A percentile compares a stretch with the other conserved stretches of the same genome.
These are phyloP conservation scores for Polyplosphaeria fusca DNA, from an alignment of 495 filamentous ascomycete species.

Conservation along the genomic window DNA sequence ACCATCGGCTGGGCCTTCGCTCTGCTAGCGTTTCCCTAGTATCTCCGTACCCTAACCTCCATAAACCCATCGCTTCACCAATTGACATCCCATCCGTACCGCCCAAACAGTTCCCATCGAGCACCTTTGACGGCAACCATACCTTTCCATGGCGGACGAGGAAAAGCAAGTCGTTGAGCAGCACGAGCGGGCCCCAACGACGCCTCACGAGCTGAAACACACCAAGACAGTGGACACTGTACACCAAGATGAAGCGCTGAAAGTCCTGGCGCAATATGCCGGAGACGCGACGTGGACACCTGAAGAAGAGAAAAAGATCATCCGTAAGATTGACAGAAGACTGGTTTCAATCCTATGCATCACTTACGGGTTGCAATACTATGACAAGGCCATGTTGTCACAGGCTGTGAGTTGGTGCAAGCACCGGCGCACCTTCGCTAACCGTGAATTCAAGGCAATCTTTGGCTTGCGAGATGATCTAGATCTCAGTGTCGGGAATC, in stretches of 20 bases:
- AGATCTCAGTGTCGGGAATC: slow-evolving; percentile 40
- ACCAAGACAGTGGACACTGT: slow-evolving; percentile 40
- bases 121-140: no score
- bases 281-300: slow-evolving; percentile 46
- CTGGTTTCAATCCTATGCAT: slow-evolving; percentile 52
- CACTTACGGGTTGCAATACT: slow-evolving; percentile 48
- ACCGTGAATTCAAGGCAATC: slow-evolving; percentile 12
- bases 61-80: no score
- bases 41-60: no score
- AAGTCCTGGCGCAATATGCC: slow-evolving; percentile 41
- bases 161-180: not conserved
- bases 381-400: slow-evolving; percentile 46
- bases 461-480: slow-evolving; percentile 45
- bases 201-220: slow-evolving; percentile 7
- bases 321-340: slow-evolving; percentile 46
- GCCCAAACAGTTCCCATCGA: no score
- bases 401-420: slow-evolving; percentile 37
- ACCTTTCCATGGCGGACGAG: not conserved
- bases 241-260: slow-evolving; percentile 49
- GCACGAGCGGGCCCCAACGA: not conserved
- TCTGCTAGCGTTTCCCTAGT: no score
- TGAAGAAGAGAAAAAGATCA: slow-evolving; percentile 42
- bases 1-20: no score
- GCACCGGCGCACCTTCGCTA: not conserved
- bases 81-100: no score